Conservation (phyloP, 116 monocot species). For the Cymodocea nodosa region DNA sequence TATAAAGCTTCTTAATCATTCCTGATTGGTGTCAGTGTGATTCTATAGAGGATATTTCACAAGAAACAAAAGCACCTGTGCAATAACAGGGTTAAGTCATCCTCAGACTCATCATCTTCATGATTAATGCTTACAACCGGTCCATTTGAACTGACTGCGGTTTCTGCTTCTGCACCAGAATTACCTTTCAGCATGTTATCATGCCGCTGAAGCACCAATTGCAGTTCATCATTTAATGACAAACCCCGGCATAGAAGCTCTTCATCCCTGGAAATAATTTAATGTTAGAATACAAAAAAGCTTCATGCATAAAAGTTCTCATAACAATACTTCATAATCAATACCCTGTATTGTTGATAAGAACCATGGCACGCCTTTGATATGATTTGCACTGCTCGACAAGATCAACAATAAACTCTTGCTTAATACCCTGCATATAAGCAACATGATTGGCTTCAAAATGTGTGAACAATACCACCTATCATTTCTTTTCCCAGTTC, state of each 20-base stretch:
- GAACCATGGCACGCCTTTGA: conserved; percentile 24
- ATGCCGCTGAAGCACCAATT: conserved; percentile 70
- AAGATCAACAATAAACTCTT: conserved; percentile 44
- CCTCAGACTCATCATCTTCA: conserved; percentile 83
- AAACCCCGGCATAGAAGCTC: conserved; percentile 67
- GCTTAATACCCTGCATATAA: conserved; percentile 26
- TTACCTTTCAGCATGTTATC: conserved; percentile 61
- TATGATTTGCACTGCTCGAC: conserved; percentile 35
- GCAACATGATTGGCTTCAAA: conserved; percentile 3
- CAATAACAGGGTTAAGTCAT: conserved; percentile 62
- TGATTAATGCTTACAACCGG: conserved; percentile 54
- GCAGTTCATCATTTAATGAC: conserved; percentile 77
- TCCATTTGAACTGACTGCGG: conserved; percentile 16
- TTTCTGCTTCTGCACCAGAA: conserved; percentile 9
- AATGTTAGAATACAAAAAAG: conserved; percentile 11
- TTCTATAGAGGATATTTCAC: no score
- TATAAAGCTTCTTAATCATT: no score
- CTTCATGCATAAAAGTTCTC: neutral
- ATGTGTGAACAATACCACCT: neutral
- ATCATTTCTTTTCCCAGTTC: no score
- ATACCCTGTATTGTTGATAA: conserved; percentile 31
- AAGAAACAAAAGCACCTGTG: conserved; percentile 38
- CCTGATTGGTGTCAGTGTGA: no score
- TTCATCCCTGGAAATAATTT: conserved; percentile 53
- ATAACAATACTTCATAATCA: neutral